These are phyloP conservation scores for Dothiorella sarmentorum DNA, from an alignment of 2,329 filamentous ascomycete genomes.

Conservation along the genomic window DNA sequence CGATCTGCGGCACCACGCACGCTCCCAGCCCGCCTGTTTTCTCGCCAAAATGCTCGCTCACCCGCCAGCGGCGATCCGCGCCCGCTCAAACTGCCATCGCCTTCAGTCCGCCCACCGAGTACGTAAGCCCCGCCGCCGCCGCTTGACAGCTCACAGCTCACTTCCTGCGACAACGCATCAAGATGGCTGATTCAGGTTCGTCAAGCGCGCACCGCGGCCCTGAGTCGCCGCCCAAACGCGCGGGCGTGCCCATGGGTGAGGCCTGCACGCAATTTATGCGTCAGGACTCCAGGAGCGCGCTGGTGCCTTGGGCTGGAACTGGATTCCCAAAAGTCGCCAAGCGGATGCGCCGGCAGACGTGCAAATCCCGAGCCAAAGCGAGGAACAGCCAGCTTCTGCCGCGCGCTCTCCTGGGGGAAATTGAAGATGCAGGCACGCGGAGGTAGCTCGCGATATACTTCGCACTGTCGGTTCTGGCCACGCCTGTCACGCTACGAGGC, in stretches of 20 bases:
- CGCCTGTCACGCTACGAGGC: conserved; percentile 1
- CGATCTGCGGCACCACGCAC: conserved; percentile 5
- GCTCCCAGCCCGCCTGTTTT: not conserved
- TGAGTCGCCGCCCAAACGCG: conserved; percentile 14
- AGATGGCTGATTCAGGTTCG: conserved; percentile 14
- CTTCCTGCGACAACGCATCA: conserved; percentile 13
- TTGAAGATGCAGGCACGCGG: conserved; percentile 14
- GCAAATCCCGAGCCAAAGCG: conserved; percentile 6
- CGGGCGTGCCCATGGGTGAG: conserved; percentile 6
- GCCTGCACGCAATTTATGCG: conserved; percentile 5
- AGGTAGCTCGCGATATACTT: conserved; percentile 15
- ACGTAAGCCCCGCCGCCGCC: conserved; percentile 10
- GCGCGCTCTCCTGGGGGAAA: conserved; percentile 14
- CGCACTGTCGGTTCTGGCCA: not conserved
- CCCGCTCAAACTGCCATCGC: not conserved
- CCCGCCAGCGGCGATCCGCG: not conserved
- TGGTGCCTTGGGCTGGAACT: conserved; percentile 18
- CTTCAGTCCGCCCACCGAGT: not conserved
- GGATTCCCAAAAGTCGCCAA: conserved; percentile 13
- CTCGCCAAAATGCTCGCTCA: not conserved
- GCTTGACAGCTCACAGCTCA: conserved; percentile 5
- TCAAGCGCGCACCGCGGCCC: conserved; percentile 8
- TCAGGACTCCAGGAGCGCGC: not conserved
- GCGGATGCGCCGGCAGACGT: conserved; percentile 15
- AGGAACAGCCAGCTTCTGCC: not conserved